A percentile compares a stretch with the other conserved stretches of the same genome.
Evolutionary conservation across 1,139 yeast species (phyloP).

Genomic region (Dujonia santamariae): DNA sequence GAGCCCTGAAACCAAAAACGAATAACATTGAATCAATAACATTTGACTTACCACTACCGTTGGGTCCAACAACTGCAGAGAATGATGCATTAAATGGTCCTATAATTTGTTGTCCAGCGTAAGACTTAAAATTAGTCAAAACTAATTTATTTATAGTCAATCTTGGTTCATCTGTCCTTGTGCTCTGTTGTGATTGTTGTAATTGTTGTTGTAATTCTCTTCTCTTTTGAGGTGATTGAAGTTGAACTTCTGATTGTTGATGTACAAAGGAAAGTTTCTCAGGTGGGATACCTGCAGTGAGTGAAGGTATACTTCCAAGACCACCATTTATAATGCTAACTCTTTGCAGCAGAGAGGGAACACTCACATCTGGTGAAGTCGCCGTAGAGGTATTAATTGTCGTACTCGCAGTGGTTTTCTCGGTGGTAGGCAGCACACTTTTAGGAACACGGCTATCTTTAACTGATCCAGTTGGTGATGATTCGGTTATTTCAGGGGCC

Average conservation of each 20-base stretch:
- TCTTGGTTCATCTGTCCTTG: constrained; percentile 42
- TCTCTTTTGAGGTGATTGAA: constrained; percentile 29
- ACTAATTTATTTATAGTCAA: constrained; percentile 73
- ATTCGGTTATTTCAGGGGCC: too few species aligned
- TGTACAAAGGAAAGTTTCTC: constrained; percentile 15
- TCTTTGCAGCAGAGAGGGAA: too few species aligned
- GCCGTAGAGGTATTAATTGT: too few species aligned
- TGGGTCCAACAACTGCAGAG: constrained; percentile 98
- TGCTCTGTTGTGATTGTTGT: constrained; percentile 9
- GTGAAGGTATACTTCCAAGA: neutral
- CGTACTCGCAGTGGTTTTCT: too few species aligned
- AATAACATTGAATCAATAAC: constrained; percentile 94
- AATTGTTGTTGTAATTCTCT: constrained; percentile 16
- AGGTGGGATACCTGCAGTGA: constrained; percentile 1
- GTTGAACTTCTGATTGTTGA: constrained; percentile 24
- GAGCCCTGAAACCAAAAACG: constrained; percentile 96
- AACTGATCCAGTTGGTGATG: too few species aligned
- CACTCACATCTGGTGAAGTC: too few species aligned
- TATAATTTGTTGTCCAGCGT: constrained; percentile 89
- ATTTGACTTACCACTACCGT: constrained; percentile 96
- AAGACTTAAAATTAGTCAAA: constrained; percentile 86
- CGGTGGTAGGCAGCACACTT: too few species aligned
- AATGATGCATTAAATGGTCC: constrained; percentile 95
- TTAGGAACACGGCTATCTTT: too few species aligned
- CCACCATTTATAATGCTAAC: too few species aligned